Base-by-base conservation (phyloP, 352 stramenopile genomes). In the Elongisporangium prolatum region DNA sequence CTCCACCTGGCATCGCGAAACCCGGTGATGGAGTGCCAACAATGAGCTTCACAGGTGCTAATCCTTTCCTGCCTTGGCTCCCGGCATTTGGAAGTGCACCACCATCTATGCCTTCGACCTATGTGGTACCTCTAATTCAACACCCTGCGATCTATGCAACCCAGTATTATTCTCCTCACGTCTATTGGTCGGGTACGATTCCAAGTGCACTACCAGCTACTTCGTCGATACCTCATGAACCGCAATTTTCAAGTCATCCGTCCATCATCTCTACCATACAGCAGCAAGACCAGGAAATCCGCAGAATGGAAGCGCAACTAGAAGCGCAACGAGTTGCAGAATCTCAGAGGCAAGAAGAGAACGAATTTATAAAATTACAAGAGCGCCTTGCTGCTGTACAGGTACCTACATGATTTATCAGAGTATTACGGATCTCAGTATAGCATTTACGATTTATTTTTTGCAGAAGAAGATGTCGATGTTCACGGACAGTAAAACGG, bases 211-310 rank as follows among this genome's bases (percentile, higher is more conserved):
- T 52, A 13, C 21, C 48, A 52, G 47, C 8, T 51, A 51, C 47
- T 34, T 34, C 25, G 8, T 34, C 25, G 8, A 34, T 34, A 34
- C 25, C 25, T 9, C 25, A 34, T 9, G 5, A 40, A 13, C 8
- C 28, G 28, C 4, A 2, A 40, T 13, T 40, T 2, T 40, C 28
- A 13, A 40, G 8, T 13, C 28, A 40, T 4, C 25, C 4, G 5
- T 9, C 28, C 14, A 40, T 40, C 14, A 5, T 40, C 4, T 14
- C 28, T 14, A 9, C 28, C 4, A 40, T 40, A 14, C 28, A 40
- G 28, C 61, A 67, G 10, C 56, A 60, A 59, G 61, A 64, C 9
- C 60, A 61, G 2, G 61, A 67, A 38, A 56, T 64, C 17, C 37
- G 38, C 21, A 64, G 54, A 21, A 40, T 67, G 24, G 61, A 67